Conservation (phyloP, 805 yeast species). For the Pichia rugopelliculosa region DNA sequence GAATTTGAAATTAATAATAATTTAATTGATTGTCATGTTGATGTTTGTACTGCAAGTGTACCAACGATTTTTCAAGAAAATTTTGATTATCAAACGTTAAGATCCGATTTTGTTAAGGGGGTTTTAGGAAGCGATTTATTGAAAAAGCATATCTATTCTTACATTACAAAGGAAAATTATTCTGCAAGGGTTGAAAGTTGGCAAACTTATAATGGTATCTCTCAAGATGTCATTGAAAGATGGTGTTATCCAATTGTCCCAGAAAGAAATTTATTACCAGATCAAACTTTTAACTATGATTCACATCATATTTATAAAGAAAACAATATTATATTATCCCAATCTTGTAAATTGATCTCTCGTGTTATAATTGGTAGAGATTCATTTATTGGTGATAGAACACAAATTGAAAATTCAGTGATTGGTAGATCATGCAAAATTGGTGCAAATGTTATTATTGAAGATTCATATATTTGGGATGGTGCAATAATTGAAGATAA, state of each 20-base stretch:
- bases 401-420: slow-evolving; percentile 59
- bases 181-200: slow-evolving; percentile 95
- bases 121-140: slow-evolving; percentile 84
- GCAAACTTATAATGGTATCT: slow-evolving; percentile 86
- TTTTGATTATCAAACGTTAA: slow-evolving; percentile 82
- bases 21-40: slow-evolving; percentile 92
- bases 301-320: slow-evolving; percentile 86
- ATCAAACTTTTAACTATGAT: slow-evolving; percentile 72
- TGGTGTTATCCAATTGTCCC: slow-evolving; percentile 92
- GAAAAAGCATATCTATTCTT: slow-evolving; percentile 86
- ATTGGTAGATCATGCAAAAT: slow-evolving; percentile 83
- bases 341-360: slow-evolving; percentile 78
- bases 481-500: slow-evolving; percentile 66
- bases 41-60: slow-evolving; percentile 89
- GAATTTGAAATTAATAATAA: slow-evolving; percentile 84
- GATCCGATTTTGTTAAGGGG: slow-evolving; percentile 86
- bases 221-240: slow-evolving; percentile 83
- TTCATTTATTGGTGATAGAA: slow-evolving; percentile 69
- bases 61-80: slow-evolving; percentile 95
- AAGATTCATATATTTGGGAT: slow-evolving; percentile 84
- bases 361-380: slow-evolving; percentile 77
- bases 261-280: slow-evolving; percentile 67
- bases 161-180: slow-evolving; percentile 69
- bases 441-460: slow-evolving; percentile 67
- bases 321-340: slow-evolving; percentile 80